Evolutionary conservation across 2,329 filamentous ascomycete species (phyloP).

Genomic region (Stenocarpella maydis): DNA sequence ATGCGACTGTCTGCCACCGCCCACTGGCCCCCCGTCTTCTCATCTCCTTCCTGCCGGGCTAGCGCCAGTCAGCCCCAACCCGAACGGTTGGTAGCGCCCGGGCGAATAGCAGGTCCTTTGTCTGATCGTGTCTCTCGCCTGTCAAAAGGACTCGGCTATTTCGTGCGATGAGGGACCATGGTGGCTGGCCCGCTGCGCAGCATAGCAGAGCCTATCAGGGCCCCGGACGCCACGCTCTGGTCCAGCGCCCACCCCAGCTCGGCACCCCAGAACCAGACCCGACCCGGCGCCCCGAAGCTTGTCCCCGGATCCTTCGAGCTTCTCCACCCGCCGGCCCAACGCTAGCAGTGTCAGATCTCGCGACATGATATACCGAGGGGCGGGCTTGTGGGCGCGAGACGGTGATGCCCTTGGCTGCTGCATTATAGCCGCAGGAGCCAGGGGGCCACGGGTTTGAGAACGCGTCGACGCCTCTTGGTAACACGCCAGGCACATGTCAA

Average conservation of each 20-base stretch:
- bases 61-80: slow-evolving; percentile 15
- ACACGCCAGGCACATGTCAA: too few relatives aligned
- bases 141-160: not conserved
- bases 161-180: not conserved
- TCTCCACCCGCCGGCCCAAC: not conserved
- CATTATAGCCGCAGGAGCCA: not conserved
- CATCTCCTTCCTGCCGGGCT: too few relatives aligned
- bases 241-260: not conserved
- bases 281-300: slow-evolving; percentile 20
- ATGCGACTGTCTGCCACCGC: not conserved
- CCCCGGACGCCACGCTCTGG: not conserved
- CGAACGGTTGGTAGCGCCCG: slow-evolving; percentile 11
- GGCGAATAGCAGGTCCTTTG: not conserved
- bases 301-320: slow-evolving; percentile 12
- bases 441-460: too few relatives aligned
- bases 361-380: not conserved
- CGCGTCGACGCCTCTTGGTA: too few relatives aligned
- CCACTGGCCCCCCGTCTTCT: not conserved
- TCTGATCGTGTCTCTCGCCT: not conserved
- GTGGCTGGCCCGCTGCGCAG: not conserved
- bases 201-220: slow-evolving; percentile 1
- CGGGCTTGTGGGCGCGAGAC: not conserved
- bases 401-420: not conserved
- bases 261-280: slow-evolving; percentile 3
- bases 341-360: slow-evolving; percentile 1